Percentiles rank a stretch among this genome's conserved stretches.
Evolutionary conservation across 2,329 filamentous ascomycete genomes (phyloP).

Genomic region (Albifimbria verrucaria): DNA sequence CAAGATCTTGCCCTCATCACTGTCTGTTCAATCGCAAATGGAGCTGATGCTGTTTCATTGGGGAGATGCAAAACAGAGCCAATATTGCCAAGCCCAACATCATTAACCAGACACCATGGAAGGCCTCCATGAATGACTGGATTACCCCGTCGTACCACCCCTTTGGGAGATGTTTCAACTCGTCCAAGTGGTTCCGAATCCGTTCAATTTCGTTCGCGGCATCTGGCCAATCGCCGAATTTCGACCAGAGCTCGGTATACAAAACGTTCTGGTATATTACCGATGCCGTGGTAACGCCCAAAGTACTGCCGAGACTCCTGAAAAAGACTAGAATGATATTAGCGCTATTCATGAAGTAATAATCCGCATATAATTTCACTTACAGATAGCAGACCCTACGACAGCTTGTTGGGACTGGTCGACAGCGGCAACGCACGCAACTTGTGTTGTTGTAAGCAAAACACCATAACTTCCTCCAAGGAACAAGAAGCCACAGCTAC

Average conservation of each 20-base stretch:
- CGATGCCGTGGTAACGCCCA: conserved; percentile 7
- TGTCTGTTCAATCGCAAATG: no score
- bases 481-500: conserved; percentile 54
- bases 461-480: conserved; percentile 66
- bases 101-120: conserved; percentile 7
- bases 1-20: no score
- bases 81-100: conserved; percentile 5
- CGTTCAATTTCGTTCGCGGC: conserved; percentile 2
- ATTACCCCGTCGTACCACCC: conserved; percentile 7
- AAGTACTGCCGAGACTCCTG: conserved; percentile 5
- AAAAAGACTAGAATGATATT: no score
- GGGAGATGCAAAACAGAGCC: conserved; percentile 3
- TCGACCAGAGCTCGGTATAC: neutral
- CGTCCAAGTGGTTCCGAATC: neutral
- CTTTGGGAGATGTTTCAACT: neutral
- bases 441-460: conserved; percentile 46
- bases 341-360: no score
- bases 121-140: conserved; percentile 6
- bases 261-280: conserved; percentile 8
- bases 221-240: neutral
- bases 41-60: conserved; percentile 6
- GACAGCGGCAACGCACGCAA: conserved; percentile 5
- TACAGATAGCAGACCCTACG: conserved; percentile 8
- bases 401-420: conserved; percentile 7
- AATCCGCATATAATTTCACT: no score